These are phyloP conservation scores for Aspergillus sp. DNA, from an alignment of 2,329 filamentous ascomycete genomes.

Conservation along the genomic window DNA sequence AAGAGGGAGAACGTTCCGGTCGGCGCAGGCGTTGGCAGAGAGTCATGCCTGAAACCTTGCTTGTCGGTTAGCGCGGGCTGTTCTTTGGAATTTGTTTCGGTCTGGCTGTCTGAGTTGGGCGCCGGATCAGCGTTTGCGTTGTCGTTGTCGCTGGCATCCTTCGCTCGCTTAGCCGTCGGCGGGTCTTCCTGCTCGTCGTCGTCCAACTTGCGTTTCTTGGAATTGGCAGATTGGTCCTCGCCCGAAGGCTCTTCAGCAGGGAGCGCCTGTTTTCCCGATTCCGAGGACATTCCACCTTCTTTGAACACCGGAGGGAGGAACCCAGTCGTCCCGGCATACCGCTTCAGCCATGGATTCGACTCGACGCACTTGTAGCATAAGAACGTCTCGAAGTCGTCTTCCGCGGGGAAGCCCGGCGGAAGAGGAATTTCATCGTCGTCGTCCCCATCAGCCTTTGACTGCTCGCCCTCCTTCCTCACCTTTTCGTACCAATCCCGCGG, in stretches of 20 bases:
- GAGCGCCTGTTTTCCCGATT: background rate
- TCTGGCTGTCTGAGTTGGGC: conserved; percentile 7
- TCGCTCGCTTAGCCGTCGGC: conserved; percentile 47
- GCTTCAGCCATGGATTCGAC: conserved; percentile 86
- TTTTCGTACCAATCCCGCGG: conserved; percentile 63
- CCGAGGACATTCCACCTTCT: conserved; percentile 25
- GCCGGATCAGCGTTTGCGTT: conserved; percentile 6
- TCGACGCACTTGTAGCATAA: conserved; percentile 94
- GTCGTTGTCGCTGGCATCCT: conserved; percentile 32
- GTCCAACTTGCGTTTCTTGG: conserved; percentile 67
- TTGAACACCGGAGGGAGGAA: conserved; percentile 73
- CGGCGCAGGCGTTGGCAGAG: conserved; percentile 56
- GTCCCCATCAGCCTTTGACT: conserved; percentile 30
- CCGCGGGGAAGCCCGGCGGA: conserved; percentile 81
- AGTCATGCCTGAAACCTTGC: conserved; percentile 55
- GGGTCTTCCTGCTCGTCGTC: conserved; percentile 41
- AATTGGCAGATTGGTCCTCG: conserved; percentile 21
- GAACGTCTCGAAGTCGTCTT: conserved; percentile 86
- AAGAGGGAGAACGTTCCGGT: conserved; percentile 74
- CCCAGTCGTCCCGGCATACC: conserved; percentile 74
- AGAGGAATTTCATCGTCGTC: conserved; percentile 61
- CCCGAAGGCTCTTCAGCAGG: conserved; percentile 2
- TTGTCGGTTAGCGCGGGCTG: conserved; percentile 9
- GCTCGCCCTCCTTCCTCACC: conserved; percentile 15
- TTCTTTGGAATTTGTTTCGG: background rate